Base-by-base conservation (phyloP, 257 asterid genomes). In the Petunia axillaris region DNA sequence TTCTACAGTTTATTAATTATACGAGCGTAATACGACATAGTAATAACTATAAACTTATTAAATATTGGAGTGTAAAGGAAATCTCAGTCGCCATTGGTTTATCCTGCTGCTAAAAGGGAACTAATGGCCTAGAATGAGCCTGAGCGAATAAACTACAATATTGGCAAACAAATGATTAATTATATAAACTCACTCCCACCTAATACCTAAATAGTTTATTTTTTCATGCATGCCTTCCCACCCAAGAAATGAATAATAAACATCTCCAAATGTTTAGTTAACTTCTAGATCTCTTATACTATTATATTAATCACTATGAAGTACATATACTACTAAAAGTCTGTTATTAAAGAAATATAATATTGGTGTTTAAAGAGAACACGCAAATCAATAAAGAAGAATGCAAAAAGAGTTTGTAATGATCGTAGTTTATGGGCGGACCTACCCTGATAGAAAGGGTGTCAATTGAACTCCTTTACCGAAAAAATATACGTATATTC, bases 21-120 rank as follows among this genome's bases (percentile, higher is more conserved):
- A 44, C 58, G 55, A 68, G 76, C 16, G 5, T 68, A n/a, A 44
- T 10, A 67, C 55, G 10, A 37, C 15, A 41, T 46, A 46, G 41
- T 44, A 70, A n/a, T n/a, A n/a, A n/a, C n/a, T n/a, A n/a, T n/a
- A n/a, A n/a, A n/a, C n/a, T n/a, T n/a, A n/a, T n/a, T n/a, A n/a
- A n/a, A n/a, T n/a, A n/a, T n/a, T n/a, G n/a, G n/a, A 70, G 13
- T 65, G 10, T 43, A 16, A 48, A 10, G 59, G n/a, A 70, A 25
- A 71, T 71, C 43, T 25, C 59, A 71, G 77, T 25, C 43, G 59
- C 59, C 77, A 48, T 71, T 71, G 25, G 25, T 71, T 71, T 46
- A 4, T 70, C 15, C 59, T 71, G 43, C 59, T 46, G 59, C 77
- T 48, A 25, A 71, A 71, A 46, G 77, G 77, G 59, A 2, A 48